Evolutionary conservation across 441 rosid species (phyloP).

Genomic region (Croton setiger): DNA sequence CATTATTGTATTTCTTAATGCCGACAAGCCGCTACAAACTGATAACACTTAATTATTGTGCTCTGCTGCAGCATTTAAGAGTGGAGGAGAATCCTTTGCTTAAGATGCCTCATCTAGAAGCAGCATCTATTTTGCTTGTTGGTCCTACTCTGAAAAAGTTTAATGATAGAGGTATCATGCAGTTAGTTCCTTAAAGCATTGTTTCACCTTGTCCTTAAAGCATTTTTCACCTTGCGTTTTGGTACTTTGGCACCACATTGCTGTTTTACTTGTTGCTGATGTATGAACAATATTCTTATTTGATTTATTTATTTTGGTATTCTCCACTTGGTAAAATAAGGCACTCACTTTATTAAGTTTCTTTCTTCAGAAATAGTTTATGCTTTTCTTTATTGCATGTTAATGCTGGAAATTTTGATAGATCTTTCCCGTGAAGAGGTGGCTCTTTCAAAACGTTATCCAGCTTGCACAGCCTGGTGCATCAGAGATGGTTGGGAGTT

Average conservation of each 20-base stretch:
- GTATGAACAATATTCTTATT: background rate
- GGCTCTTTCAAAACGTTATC: conserved; percentile 84
- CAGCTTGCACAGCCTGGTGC: conserved; percentile 83
- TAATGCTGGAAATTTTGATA: conserved; percentile 30
- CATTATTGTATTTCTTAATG: conserved; percentile 5
- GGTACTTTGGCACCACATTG: background rate
- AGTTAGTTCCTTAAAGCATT: background rate
- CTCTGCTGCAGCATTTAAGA: conserved; percentile 79
- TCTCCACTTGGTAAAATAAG: background rate
- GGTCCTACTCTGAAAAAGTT: conserved; percentile 96
- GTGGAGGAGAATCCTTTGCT: conserved; percentile 98
- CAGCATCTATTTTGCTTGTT: conserved; percentile 90
- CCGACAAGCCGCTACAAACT: background rate
- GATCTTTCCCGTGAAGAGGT: conserved; percentile 92
- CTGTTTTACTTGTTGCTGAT: background rate
- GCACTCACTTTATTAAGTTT: conserved; percentile 6
- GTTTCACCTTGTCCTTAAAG: background rate
- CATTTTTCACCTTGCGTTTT: background rate
- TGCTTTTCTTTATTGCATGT: conserved; percentile 7
- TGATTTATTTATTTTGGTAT: background rate
- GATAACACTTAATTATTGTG: conserved; percentile 13
- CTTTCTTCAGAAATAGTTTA: conserved; percentile 3
- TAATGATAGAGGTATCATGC: conserved; percentile 84
- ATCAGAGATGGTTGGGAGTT: conserved; percentile 98
- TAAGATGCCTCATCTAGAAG: conserved; percentile 95